phyloP scores from a whole-genome alignment of 352 stramenopile genomes.

The Elongisporangium senticosum region DNA sequence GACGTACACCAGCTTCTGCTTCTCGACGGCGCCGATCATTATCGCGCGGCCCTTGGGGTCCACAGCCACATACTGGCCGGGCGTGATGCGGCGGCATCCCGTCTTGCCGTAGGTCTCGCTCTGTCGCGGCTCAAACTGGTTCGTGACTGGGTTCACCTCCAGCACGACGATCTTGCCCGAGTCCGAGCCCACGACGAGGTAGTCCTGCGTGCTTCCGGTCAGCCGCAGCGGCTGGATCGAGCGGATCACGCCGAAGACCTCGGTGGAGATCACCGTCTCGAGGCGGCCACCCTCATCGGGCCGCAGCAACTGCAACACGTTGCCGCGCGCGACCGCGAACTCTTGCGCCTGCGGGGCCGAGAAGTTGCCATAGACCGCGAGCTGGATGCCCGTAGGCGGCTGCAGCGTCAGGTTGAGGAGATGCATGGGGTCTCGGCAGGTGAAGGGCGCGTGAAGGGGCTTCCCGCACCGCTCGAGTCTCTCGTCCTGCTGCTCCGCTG shows the following conservation, averaged over 20 bases:
- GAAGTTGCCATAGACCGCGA: conserved; percentile 91
- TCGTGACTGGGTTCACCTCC: conserved; percentile 84
- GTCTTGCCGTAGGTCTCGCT: conserved; percentile 96
- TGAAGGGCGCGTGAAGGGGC: neutral
- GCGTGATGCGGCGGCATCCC: conserved; percentile 94
- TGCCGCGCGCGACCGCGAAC: conserved; percentile 92
- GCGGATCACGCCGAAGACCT: conserved; percentile 91
- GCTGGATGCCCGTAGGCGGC: conserved; percentile 70
- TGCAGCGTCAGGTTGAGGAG: conserved; percentile 88
- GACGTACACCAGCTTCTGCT: conserved; percentile 99
- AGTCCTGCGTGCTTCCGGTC: conserved; percentile 89
- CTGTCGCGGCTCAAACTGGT: conserved; percentile 84
- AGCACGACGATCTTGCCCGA: conserved; percentile 94
- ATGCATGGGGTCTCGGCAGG: conserved; percentile 42
- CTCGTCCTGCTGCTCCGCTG: neutral
- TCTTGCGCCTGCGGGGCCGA: conserved; percentile 88
- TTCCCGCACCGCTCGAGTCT: neutral
- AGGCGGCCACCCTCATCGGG: conserved; percentile 68
- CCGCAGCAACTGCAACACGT: conserved; percentile 92
- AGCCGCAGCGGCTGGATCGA: conserved; percentile 88
- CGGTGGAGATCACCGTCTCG: conserved; percentile 71
- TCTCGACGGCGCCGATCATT: conserved; percentile 96
- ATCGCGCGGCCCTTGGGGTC: conserved; percentile 97
- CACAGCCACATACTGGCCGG: conserved; percentile 95
- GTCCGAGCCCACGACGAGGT: conserved; percentile 95